These are phyloP conservation scores for Phaseolus lunatus DNA, from an alignment of 306 rosid genomes.

Conservation along the genomic window DNA sequence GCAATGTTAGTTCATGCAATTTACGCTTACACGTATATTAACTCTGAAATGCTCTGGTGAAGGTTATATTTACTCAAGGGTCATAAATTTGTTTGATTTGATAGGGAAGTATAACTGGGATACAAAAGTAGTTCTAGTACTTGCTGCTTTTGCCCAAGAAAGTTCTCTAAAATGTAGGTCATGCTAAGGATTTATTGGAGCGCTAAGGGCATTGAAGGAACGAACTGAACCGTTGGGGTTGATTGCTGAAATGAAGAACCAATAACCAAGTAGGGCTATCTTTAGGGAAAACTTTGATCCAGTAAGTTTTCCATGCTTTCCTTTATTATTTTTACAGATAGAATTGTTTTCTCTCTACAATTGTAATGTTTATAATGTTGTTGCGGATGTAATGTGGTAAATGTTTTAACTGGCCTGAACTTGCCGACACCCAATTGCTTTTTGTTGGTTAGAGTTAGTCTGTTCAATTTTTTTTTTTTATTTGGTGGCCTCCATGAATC, in stretches of 20 bases:
- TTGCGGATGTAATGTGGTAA: slow-evolving; percentile 29
- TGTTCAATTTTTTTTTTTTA: neutral
- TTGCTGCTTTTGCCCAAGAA: slow-evolving; percentile 69
- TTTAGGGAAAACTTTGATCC: slow-evolving; percentile 94
- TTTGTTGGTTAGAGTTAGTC: slow-evolving; percentile 23
- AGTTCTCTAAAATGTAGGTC: slow-evolving; percentile 66
- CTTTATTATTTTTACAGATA: neutral
- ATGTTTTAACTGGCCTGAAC: neutral
- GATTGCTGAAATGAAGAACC: slow-evolving; percentile 98
- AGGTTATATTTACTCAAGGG: slow-evolving; percentile 51
- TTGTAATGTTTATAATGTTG: slow-evolving; percentile 1
- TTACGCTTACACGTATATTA: too few species aligned
- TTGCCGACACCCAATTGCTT: neutral
- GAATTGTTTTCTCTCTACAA: slow-evolving; percentile 7
- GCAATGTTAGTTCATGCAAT: neutral
- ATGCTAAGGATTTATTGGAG: slow-evolving; percentile 82
- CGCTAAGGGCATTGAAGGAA: slow-evolving; percentile 67
- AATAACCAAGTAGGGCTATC: slow-evolving; percentile 95
- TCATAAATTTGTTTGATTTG: slow-evolving; percentile 63
- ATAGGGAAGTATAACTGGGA: slow-evolving; percentile 65
- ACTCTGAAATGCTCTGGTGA: slow-evolving; percentile 50
- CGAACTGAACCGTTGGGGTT: slow-evolving; percentile 86
- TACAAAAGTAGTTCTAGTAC: slow-evolving; percentile 62
- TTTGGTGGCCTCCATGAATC: slow-evolving; percentile 21
- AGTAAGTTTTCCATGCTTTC: slow-evolving; percentile 50